A percentile compares a stretch with the other conserved stretches of the same genome.
phyloP scores from a whole-genome alignment of 2,329 filamentous ascomycete species.

The Monosporascus sp. region DNA sequence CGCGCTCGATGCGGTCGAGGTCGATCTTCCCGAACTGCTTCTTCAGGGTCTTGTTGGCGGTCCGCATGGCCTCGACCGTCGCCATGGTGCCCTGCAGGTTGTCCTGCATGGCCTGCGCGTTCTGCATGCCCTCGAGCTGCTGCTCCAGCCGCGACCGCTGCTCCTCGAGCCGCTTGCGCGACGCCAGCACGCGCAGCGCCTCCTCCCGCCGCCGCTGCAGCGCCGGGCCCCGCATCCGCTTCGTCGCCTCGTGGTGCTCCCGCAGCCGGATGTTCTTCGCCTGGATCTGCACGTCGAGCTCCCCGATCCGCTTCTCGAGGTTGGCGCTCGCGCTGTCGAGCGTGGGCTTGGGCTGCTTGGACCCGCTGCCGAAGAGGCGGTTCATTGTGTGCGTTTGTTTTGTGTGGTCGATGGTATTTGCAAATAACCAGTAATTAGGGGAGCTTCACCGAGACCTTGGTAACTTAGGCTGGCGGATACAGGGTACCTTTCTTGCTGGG shows the following conservation, averaged over 20 bases:
- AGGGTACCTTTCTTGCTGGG: no score
- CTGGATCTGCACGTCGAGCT: constrained; percentile 90
- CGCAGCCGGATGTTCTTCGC: constrained; percentile 85
- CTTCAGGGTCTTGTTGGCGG: constrained; percentile 85
- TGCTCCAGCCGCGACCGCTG: constrained; percentile 90
- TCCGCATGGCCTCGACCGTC: constrained; percentile 95
- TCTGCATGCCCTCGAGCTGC: constrained; percentile 99
- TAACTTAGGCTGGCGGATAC: no score
- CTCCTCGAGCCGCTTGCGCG: constrained; percentile 87
- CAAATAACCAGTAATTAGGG: no score
- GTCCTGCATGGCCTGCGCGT: constrained; percentile 96
- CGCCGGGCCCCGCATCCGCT: constrained; percentile 90
- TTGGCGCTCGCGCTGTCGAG: constrained; percentile 68
- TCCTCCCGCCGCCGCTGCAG: constrained; percentile 92
- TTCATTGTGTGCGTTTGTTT: constrained; percentile 63
- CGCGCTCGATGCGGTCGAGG: constrained; percentile 91
- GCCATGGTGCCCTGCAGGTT: constrained; percentile 99
- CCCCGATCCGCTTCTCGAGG: constrained; percentile 60
- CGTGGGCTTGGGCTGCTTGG: constrained; percentile 79
- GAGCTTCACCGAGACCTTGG: no score
- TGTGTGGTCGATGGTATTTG: neutral
- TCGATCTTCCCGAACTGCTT: constrained; percentile 97
- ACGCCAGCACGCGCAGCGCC: constrained; percentile 87
- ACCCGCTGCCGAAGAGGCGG: constrained; percentile 87
- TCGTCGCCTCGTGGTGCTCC: constrained; percentile 79